A percentile compares a stretch with the other conserved stretches of the same genome.
Conservation (phyloP, 2,329 filamentous ascomycete genomes). For the Xylariaceae sp. region DNA sequence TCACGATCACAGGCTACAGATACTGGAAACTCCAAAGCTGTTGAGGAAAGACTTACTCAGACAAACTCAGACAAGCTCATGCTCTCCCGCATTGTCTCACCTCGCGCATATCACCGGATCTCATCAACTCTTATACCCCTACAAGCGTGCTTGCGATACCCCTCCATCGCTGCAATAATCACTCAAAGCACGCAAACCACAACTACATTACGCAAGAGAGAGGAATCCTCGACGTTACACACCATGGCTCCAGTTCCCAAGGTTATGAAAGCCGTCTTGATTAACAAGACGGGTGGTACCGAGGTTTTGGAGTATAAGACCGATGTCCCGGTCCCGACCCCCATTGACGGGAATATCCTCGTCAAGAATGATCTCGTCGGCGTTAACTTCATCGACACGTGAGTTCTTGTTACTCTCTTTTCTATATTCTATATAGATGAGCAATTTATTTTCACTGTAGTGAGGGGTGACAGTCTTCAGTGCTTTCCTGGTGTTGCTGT, state of each 20-base stretch:
- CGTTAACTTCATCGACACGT: slow-evolving; percentile 86
- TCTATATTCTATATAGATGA: background rate
- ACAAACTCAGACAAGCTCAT: slow-evolving; percentile 13
- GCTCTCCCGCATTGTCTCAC: slow-evolving; percentile 16
- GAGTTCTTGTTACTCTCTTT: too few species aligned
- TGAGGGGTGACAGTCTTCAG: too few species aligned
- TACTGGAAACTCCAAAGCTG: too few species aligned
- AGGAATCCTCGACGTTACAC: slow-evolving; percentile 5
- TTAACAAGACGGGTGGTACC: slow-evolving; percentile 67
- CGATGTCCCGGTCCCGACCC: slow-evolving; percentile 66
- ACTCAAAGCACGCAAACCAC: too few species aligned
- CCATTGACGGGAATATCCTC: slow-evolving; percentile 67
- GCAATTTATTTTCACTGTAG: background rate
- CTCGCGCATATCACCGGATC: slow-evolving; percentile 17
- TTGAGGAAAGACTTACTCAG: too few species aligned
- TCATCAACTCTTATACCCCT: slow-evolving; percentile 13
- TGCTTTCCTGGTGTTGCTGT: too few species aligned
- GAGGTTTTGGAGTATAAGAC: slow-evolving; percentile 70
- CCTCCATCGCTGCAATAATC: too few species aligned
- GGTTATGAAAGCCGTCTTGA: slow-evolving; percentile 69
- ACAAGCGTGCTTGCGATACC: too few species aligned
- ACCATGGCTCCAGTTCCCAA: slow-evolving; percentile 46
- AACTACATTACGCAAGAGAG: too few species aligned
- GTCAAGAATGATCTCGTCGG: slow-evolving; percentile 78
- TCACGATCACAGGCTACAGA: too few species aligned